Base-by-base conservation (phyloP, 495 filamentous ascomycete genomes). In the Pseudoneurospora amorphoporcata region DNA sequence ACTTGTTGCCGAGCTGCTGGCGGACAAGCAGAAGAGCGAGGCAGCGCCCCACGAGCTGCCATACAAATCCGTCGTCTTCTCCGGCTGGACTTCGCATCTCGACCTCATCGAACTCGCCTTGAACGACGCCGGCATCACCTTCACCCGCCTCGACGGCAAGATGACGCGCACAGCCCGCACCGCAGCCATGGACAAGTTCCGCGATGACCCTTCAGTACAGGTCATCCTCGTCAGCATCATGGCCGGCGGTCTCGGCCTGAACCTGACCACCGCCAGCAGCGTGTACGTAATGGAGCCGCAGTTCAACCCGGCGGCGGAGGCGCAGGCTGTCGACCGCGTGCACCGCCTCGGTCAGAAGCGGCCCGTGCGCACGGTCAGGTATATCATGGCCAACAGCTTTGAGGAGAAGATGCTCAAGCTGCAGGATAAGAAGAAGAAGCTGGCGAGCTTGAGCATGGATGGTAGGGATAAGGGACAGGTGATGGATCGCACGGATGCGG, bases 281-380 rank as follows among this genome's bases (percentile, higher is more conserved):
- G 95, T 95, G 14, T 99, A 94, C 76, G 91, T 98, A 65, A 98
- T 99, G 95, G 95, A 99, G 81, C 95, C 95, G 3, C 94, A 98
- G 75, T 99, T 93, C 79, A 99, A 99, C 79, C 95, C 95, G 2
- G 94, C 94, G 6, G 92, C 94, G 0, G 94, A 98, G 75, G 93
- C 94, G 6, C 95, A 99, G 79, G 95, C 95, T 4, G 86, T 99
- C 8, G 95, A 99, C 76, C 92, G 95, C 58, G 91, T 99, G 35
- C 95, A 99, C 79, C 91, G 95, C 19, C 86, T 99, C 23, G 95
- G 95, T 1, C 95, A 99, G 83, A 95, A 87, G 76, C 86, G 95
- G 8, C 86, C 90, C 37, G 95, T 99, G 4, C 87, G 86, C 10
- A 97, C 92, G 2, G 88, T 90, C 16, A 88, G 94, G 42, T 98